Evolutionary conservation across 1,284 basidiomycete genomes (phyloP).

Genomic region (Cryptococcus wingfieldii): DNA sequence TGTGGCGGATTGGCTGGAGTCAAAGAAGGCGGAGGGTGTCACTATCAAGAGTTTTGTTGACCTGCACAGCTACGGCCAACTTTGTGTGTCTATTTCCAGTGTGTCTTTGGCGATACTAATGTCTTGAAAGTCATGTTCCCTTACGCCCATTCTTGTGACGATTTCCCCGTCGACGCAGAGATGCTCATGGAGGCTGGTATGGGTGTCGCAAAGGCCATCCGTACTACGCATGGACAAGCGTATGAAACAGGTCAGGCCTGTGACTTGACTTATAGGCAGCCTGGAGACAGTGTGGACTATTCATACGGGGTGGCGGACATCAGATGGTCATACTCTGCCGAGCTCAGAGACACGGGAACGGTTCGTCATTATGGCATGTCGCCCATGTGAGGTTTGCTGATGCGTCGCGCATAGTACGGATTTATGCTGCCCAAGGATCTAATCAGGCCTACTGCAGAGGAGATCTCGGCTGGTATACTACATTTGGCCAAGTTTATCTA

Average conservation of each 20-base stretch:
- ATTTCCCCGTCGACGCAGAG: constrained; percentile 68
- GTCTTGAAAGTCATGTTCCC: constrained; percentile 56
- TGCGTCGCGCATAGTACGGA: constrained; percentile 58
- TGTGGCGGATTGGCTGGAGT: constrained; percentile 64
- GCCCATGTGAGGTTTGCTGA: not conserved
- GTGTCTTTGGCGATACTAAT: not conserved
- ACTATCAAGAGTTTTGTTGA: constrained; percentile 63
- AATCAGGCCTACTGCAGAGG: constrained; percentile 74
- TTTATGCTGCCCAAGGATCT: constrained; percentile 67
- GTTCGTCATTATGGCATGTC: constrained; percentile 51
- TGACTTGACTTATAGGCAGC: constrained; percentile 61
- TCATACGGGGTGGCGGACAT: constrained; percentile 63
- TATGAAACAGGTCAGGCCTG: constrained; percentile 64
- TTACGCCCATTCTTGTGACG: constrained; percentile 68
- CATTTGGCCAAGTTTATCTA: constrained; percentile 67
- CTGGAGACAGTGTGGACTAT: constrained; percentile 73
- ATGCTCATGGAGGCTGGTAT: constrained; percentile 72
- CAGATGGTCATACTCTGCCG: constrained; percentile 71
- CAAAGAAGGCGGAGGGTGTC: constrained; percentile 39
- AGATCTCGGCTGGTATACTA: constrained; percentile 61
- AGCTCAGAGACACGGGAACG: constrained; percentile 76
- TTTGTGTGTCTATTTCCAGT: constrained; percentile 55
- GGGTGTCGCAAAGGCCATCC: constrained; percentile 64
- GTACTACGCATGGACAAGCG: constrained; percentile 57
- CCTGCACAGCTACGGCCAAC: constrained; percentile 76